These are phyloP conservation scores for Lizonia empirigonia DNA, from an alignment of 2,329 filamentous ascomycete species.

Conservation along the genomic window DNA sequence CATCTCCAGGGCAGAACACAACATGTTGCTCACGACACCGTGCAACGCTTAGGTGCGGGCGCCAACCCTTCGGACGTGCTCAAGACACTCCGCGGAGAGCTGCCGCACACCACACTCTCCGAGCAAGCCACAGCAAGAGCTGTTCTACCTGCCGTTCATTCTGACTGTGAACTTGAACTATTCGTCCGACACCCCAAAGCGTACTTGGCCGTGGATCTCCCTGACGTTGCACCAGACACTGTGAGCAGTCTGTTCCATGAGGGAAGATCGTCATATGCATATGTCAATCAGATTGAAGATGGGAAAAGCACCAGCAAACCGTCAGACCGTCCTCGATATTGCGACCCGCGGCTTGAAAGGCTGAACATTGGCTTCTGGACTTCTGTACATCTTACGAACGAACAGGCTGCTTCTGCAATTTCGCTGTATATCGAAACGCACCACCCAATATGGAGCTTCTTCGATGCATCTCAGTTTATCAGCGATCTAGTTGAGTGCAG, in stretches of 20 bases:
- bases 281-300: constrained; percentile 1
- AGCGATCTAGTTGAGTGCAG: constrained; percentile 13
- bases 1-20: constrained; percentile 12
- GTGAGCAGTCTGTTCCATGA: constrained; percentile 10
- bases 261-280: constrained; percentile 1
- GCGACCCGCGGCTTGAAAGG: constrained; percentile 15
- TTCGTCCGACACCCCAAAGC: constrained; percentile 18
- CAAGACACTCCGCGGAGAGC: constrained; percentile 12
- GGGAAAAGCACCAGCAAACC: not conserved
- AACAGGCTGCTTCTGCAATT: constrained; percentile 15
- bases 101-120: constrained; percentile 3
- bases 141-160: constrained; percentile 15
- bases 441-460: constrained; percentile 18
- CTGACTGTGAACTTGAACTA: constrained; percentile 20
- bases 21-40: constrained; percentile 11
- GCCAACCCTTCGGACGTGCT: constrained; percentile 12
- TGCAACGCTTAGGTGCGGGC: constrained; percentile 15
- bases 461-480: constrained; percentile 19
- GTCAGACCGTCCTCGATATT: constrained; percentile 9
- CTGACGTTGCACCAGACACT: constrained; percentile 1
- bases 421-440: constrained; percentile 21
- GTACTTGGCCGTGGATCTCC: constrained; percentile 14
- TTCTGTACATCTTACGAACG: constrained; percentile 9
- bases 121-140: constrained; percentile 16
- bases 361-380: constrained; percentile 21